A percentile compares a stretch with the other conserved stretches of the same genome.
phyloP scores from a whole-genome alignment of 306 rosid species.

The Hippophae rhamnoides region DNA sequence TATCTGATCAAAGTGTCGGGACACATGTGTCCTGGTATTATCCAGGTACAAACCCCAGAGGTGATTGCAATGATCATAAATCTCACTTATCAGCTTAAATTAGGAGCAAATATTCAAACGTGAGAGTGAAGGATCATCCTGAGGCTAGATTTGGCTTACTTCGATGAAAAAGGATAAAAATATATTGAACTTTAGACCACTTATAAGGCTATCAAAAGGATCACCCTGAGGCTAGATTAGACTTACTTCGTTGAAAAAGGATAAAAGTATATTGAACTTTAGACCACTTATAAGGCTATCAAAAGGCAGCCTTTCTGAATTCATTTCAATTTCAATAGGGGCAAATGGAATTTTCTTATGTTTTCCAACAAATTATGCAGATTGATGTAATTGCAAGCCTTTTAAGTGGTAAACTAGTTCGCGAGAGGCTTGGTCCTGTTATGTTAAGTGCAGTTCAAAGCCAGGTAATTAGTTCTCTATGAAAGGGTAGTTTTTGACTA shows the following conservation, averaged over 20 bases:
- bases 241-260: too few relatives aligned
- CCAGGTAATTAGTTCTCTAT: slow-evolving; percentile 54
- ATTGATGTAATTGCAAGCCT: slow-evolving; percentile 96
- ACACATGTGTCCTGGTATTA: slow-evolving; percentile 1
- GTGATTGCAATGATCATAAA: neutral
- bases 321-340: too few relatives aligned
- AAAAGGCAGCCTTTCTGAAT: too few relatives aligned
- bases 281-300: too few relatives aligned
- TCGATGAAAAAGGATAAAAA: too few relatives aligned
- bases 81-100: neutral
- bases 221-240: neutral
- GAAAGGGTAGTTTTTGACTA: neutral
- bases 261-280: too few relatives aligned
- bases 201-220: neutral
- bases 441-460: slow-evolving; percentile 99
- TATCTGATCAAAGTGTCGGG: neutral
- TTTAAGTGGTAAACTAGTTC: slow-evolving; percentile 89
- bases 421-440: slow-evolving; percentile 95
- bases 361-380: slow-evolving; percentile 33
- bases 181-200: too few relatives aligned
- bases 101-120: neutral
- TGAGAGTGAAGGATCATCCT: neutral
- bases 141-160: too few relatives aligned
- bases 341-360: neutral
- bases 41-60: neutral